Base-by-base conservation (phyloP, 2,329 filamentous ascomycete genomes). In the Coleophoma crateriformis region DNA sequence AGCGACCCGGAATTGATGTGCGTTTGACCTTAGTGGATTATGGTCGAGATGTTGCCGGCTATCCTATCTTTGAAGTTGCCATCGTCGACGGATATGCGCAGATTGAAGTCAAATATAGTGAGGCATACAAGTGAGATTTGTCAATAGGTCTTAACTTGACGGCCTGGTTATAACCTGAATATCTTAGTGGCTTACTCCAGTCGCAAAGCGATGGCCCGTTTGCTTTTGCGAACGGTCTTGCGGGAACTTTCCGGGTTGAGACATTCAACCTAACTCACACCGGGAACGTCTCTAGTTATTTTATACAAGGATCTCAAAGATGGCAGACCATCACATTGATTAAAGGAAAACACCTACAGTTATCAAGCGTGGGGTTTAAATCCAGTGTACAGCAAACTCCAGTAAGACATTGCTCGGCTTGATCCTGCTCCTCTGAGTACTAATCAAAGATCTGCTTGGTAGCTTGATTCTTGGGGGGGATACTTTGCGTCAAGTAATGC, bases 241-340 rank as follows among this genome's bases (percentile, higher is more conserved):
- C 61, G 19, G 69, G 67, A 47, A 62, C 58, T 1, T 71, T 68
- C 48, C 64, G 70, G 2, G 58, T 64, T 3, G 68, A 72, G 48
- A 71, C 68, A 0, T 67, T 71, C 50, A 63, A 69, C 11, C 35
- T 71, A n/a, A 67, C 64, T 0, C 40, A 50, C 0, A 10, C 46
- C 1, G 68, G 69, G 3, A 47, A 52, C 3, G 19, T 64, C 0
- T 49, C 65, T 7, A 66, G 63, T 1, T 67, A 61, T 17, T 64
- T 73, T 35, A 49, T 71, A 0, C 70, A 73, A 54, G 71, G 69
- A 4, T 68, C 67, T 0, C 68, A 70, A 52, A 56, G 66, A 53
- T 73, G 69, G 69, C 62, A 71, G 50, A 64, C 67, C 0, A 55
- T 71, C 20, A 58, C 60, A 2, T 57, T 72, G 0, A 55, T 72